Conservation (phyloP, 2,329 filamentous ascomycete species). For the Pseudocercospora vitis region DNA sequence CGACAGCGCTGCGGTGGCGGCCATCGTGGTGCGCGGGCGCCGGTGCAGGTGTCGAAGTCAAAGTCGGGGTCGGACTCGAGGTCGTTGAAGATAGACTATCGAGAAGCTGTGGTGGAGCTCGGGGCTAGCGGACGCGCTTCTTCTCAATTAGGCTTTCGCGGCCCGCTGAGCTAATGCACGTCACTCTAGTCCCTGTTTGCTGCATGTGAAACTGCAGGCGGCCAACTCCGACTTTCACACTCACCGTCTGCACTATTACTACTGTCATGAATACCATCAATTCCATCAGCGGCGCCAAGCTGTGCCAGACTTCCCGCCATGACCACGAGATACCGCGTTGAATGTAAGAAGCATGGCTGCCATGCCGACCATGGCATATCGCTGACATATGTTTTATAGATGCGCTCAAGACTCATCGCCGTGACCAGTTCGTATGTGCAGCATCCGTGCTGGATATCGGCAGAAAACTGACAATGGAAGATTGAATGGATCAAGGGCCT, state of each 20-base stretch:
- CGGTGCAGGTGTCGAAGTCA: not conserved
- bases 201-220: slow-evolving; percentile 9
- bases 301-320: slow-evolving; percentile 22
- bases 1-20: slow-evolving; percentile 49
- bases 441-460: slow-evolving; percentile 54
- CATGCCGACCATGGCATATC: not conserved
- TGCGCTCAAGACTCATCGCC: slow-evolving; percentile 75
- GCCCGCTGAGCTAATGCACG: slow-evolving; percentile 1
- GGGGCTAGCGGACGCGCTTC: not conserved
- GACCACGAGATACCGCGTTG: slow-evolving; percentile 43
- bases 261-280: not conserved
- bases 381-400: slow-evolving; percentile 46
- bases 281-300: not conserved
- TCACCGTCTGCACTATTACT: not conserved
- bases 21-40: slow-evolving; percentile 11
- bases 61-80: not conserved
- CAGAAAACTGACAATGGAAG: slow-evolving; percentile 24
- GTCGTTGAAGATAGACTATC: not conserved
- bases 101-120: not conserved
- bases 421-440: slow-evolving; percentile 78
- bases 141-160: not conserved
- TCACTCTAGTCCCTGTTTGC: not conserved
- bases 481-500: slow-evolving; percentile 79
- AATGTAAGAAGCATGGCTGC: no score
- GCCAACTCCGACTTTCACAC: slow-evolving; percentile 10